Conservation (phyloP, 2,329 filamentous ascomycete species). For the Penicillium sumatraense region DNA sequence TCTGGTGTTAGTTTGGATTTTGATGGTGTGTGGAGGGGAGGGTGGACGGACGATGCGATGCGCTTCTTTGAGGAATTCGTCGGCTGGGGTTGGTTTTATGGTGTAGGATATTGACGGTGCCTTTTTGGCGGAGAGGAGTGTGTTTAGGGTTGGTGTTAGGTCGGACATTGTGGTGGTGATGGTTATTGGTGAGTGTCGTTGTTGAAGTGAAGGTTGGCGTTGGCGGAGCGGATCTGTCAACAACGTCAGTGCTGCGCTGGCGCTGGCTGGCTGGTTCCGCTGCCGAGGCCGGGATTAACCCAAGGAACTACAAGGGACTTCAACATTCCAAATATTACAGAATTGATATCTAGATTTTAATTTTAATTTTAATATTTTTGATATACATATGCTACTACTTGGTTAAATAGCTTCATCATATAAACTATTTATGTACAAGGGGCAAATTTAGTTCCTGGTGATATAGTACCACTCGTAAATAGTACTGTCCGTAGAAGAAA, state of each 20-base stretch:
- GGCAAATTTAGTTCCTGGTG: too few relatives aligned
- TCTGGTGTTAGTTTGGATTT: neutral
- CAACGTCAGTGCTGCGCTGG: constrained; percentile 3
- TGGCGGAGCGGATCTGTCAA: constrained; percentile 13
- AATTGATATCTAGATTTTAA: neutral
- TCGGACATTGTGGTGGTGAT: constrained; percentile 42
- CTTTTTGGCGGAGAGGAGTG: constrained; percentile 38
- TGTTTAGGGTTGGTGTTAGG: constrained; percentile 42
- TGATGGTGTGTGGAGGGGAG: constrained; percentile 1
- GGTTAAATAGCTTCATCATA: neutral
- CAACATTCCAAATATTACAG: neutral
- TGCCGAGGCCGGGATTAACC: neutral
- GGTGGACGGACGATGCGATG: constrained; percentile 74
- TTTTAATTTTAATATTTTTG: neutral
- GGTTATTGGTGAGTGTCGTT: constrained; percentile 1
- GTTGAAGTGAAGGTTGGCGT: constrained; percentile 7
- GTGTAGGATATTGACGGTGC: constrained; percentile 37
- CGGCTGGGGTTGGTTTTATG: constrained; percentile 52
- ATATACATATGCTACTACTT: neutral
- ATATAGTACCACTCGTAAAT: too few relatives aligned
- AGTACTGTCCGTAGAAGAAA: neutral
- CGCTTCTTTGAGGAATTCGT: constrained; percentile 91
- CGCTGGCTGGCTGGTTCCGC: neutral
- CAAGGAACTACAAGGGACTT: neutral
- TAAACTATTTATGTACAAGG: too few relatives aligned